A percentile compares a stretch with the other conserved stretches of the same genome.
These are phyloP conservation scores for Pleurotus sapidus DNA, from an alignment of 768 basidiomycete species.

Conservation along the genomic window DNA sequence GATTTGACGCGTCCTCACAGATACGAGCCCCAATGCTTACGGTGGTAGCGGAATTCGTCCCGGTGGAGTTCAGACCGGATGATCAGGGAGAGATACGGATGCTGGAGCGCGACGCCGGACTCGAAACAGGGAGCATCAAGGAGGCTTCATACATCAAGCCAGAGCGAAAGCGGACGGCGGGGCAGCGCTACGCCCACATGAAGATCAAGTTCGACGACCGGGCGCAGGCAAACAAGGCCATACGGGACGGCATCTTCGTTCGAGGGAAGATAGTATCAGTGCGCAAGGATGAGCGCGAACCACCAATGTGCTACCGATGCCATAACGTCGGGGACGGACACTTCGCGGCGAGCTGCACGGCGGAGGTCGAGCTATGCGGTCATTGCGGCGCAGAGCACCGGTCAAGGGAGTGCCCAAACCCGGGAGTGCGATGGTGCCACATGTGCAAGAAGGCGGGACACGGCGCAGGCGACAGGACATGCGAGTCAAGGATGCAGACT, in stretches of 20 bases:
- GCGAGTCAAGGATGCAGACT: conserved; percentile 16
- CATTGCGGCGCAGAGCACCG: conserved; percentile 15
- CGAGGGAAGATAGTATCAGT: conserved; percentile 12
- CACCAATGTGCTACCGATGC: conserved; percentile 15
- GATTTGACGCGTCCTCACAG: conserved; percentile 11
- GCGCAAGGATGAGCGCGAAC: conserved; percentile 14
- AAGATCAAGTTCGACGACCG: conserved; percentile 16
- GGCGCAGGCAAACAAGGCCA: conserved; percentile 12
- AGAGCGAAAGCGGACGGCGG: background rate
- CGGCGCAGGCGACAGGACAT: conserved; percentile 21
- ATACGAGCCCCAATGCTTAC: conserved; percentile 5
- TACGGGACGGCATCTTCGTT: conserved; percentile 9
- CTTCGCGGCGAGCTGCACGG: conserved; percentile 14
- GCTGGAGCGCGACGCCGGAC: conserved; percentile 14
- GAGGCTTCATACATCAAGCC: conserved; percentile 25
- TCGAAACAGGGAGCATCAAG: conserved; percentile 2
- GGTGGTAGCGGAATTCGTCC: conserved; percentile 19
- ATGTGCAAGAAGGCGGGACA: conserved; percentile 25
- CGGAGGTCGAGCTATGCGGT: conserved; percentile 12
- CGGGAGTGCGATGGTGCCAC: conserved; percentile 13
- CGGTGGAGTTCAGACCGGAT: conserved; percentile 12
- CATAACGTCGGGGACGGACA: conserved; percentile 12
- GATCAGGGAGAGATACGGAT: background rate
- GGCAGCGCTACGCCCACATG: conserved; percentile 20
- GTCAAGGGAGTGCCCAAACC: conserved; percentile 10